Percentiles rank a stretch among this genome's conserved stretches.
Evolutionary conservation across 345 rosid genomes (phyloP).

Genomic region (Isatis tinctoria): DNA sequence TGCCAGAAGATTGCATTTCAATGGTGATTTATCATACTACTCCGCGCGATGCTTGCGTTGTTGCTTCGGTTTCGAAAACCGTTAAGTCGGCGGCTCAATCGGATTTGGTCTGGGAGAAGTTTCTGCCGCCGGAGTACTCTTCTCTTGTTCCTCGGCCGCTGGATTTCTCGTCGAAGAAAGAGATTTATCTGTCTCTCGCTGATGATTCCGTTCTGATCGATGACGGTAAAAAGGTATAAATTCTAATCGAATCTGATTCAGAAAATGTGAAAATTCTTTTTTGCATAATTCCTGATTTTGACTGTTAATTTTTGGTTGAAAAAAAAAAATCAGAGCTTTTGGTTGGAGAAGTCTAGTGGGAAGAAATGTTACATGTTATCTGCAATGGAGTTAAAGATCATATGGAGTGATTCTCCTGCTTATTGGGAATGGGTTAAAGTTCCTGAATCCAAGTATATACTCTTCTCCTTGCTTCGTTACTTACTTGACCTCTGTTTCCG

Average conservation of each 20-base stretch:
- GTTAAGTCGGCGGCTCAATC: constrained; percentile 49
- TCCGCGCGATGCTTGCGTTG: constrained; percentile 47
- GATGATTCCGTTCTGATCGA: constrained; percentile 49
- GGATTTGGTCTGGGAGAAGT: constrained; percentile 59
- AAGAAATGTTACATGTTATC: constrained; percentile 62
- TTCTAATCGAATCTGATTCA: neutral
- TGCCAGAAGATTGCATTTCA: constrained; percentile 57
- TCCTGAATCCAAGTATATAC: constrained; percentile 38
- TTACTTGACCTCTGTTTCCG: neutral
- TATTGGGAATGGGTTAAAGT: constrained; percentile 53
- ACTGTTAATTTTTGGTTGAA: neutral
- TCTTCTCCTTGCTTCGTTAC: neutral
- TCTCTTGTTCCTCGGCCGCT: constrained; percentile 24
- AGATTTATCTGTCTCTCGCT: constrained; percentile 36
- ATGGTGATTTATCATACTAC: constrained; percentile 39
- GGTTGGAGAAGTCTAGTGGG: constrained; percentile 50
- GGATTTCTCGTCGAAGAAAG: constrained; percentile 39
- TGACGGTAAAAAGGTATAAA: constrained; percentile 48
- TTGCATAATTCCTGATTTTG: neutral
- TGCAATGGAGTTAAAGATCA: constrained; percentile 44
- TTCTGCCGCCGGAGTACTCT: constrained; percentile 44
- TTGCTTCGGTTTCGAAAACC: constrained; percentile 41
- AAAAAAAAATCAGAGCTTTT: constrained; percentile 41
- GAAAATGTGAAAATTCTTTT: neutral
- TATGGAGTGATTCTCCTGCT: constrained; percentile 48